A percentile compares a stretch with the other conserved stretches of the same genome.
phyloP scores from a whole-genome alignment of 306 rosid genomes.

The Carpinus viminea region DNA sequence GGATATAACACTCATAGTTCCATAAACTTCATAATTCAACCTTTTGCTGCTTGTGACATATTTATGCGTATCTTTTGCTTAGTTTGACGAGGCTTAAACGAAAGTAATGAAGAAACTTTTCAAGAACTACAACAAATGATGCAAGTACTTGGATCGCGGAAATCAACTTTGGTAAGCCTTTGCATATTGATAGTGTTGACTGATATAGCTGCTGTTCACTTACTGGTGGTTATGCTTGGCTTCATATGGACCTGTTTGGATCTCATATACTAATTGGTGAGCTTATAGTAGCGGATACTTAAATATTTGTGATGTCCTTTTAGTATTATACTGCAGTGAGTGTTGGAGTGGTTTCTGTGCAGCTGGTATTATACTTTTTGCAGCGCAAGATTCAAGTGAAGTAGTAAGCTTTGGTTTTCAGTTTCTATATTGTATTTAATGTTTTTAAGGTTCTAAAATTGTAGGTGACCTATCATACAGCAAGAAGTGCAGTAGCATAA shows the following conservation, averaged over 20 bases:
- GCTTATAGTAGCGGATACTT: background rate
- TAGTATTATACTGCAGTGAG: background rate
- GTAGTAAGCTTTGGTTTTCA: background rate
- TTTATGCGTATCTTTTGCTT: slow-evolving; percentile 32
- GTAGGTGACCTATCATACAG: slow-evolving; percentile 97
- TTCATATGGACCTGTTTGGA: background rate
- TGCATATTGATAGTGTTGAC: slow-evolving; percentile 20
- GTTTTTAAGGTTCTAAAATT: slow-evolving; percentile 19
- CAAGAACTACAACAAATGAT: slow-evolving; percentile 96
- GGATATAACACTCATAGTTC: background rate
- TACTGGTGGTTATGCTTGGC: slow-evolving; percentile 1
- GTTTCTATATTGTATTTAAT: background rate
- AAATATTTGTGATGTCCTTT: background rate
- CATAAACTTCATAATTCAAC: slow-evolving; percentile 9
- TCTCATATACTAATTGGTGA: background rate
- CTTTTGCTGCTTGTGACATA: slow-evolving; percentile 30
- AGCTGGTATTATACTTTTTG: background rate
- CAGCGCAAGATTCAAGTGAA: background rate
- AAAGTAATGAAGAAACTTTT: slow-evolving; percentile 98
- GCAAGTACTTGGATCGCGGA: slow-evolving; percentile 96
- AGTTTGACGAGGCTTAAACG: slow-evolving; percentile 95
- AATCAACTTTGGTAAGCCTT: slow-evolving; percentile 91
- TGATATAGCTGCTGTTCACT: slow-evolving; percentile 8
- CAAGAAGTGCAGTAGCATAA: slow-evolving; percentile 99
- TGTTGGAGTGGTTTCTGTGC: background rate